Evolutionary conservation across 768 basidiomycete species (phyloP).

Genomic region (Boletus tomentosulus): DNA sequence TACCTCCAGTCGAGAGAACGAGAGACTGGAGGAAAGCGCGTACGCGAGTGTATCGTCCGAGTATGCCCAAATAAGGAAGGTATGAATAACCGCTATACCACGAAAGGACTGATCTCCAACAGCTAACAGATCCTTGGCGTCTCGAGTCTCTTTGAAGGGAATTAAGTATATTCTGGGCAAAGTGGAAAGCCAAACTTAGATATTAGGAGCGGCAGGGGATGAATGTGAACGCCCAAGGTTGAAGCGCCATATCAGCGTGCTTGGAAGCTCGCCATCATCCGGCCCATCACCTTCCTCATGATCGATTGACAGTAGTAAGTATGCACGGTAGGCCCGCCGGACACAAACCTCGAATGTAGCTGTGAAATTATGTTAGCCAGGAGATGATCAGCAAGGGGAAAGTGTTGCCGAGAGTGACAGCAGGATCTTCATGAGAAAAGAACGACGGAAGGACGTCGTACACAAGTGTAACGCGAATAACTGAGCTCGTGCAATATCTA

Average conservation of each 20-base stretch:
- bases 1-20: too few relatives aligned
- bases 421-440: slow-evolving; percentile 83
- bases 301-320: slow-evolving; percentile 86
- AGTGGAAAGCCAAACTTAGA: slow-evolving; percentile 26
- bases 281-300: slow-evolving; percentile 88
- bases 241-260: slow-evolving; percentile 90
- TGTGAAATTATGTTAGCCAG: slow-evolving; percentile 26
- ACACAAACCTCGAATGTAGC: slow-evolving; percentile 96
- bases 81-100: too few relatives aligned
- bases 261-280: slow-evolving; percentile 79
- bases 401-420: slow-evolving; percentile 73
- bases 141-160: slow-evolving; percentile 47
- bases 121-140: slow-evolving; percentile 87
- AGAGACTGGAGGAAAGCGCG: too few relatives aligned
- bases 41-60: too few relatives aligned
- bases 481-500: slow-evolving; percentile 90
- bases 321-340: slow-evolving; percentile 92
- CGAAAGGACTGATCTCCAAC: too few relatives aligned
- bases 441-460: slow-evolving; percentile 96
- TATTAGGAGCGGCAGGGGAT: slow-evolving; percentile 76
- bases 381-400: not conserved
- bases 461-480: slow-evolving; percentile 93
- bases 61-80: too few relatives aligned
- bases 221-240: slow-evolving; percentile 87
- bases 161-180: slow-evolving; percentile 3